Conservation (phyloP, 2,329 filamentous ascomycete species). For the Sporothrix sp. region DNA sequence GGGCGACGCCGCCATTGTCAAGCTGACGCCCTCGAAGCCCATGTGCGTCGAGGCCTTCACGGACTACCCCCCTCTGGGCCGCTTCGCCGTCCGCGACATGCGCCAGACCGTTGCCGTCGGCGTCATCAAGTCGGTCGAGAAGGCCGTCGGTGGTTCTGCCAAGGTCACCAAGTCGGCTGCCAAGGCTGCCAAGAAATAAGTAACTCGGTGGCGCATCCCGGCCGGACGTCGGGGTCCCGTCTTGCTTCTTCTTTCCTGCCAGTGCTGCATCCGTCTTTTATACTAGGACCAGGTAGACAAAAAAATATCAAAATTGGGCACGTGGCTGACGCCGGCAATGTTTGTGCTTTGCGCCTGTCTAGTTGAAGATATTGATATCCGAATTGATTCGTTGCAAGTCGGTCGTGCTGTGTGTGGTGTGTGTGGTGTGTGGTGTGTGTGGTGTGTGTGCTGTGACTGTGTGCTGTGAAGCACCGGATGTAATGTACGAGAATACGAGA, state of each 20-base stretch:
- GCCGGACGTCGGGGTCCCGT: constrained; percentile 6
- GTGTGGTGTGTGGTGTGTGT: too few relatives aligned
- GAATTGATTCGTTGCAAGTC: too few relatives aligned
- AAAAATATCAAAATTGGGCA: constrained; percentile 12
- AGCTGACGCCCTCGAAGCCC: constrained; percentile 99
- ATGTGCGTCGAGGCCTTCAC: constrained; percentile 99
- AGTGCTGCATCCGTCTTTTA: constrained; percentile 1
- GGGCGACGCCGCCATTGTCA: constrained; percentile 99
- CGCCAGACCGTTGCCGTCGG: constrained; percentile 80
- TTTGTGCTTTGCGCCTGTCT: neutral
- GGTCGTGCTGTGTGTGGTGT: too few relatives aligned
- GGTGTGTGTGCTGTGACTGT: too few relatives aligned
- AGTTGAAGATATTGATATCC: too few relatives aligned
- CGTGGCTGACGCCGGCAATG: neutral
- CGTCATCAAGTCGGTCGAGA: constrained; percentile 85
- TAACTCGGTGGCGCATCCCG: constrained; percentile 10
- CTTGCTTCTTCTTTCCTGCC: constrained; percentile 6
- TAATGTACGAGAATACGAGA: too few relatives aligned
- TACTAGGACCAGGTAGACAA: constrained; percentile 11
- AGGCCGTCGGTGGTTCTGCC: constrained; percentile 44
- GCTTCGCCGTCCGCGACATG: constrained; percentile 99
- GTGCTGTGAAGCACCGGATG: too few relatives aligned
- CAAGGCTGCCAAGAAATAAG: constrained; percentile 69
- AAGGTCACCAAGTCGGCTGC: constrained; percentile 66
- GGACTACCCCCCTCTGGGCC: constrained; percentile 97